A percentile compares a stretch with the other conserved stretches of the same genome.
These are phyloP conservation scores for Zygoascus sp. DNA, from an alignment of 1,139 yeast genomes.

Conservation along the genomic window DNA sequence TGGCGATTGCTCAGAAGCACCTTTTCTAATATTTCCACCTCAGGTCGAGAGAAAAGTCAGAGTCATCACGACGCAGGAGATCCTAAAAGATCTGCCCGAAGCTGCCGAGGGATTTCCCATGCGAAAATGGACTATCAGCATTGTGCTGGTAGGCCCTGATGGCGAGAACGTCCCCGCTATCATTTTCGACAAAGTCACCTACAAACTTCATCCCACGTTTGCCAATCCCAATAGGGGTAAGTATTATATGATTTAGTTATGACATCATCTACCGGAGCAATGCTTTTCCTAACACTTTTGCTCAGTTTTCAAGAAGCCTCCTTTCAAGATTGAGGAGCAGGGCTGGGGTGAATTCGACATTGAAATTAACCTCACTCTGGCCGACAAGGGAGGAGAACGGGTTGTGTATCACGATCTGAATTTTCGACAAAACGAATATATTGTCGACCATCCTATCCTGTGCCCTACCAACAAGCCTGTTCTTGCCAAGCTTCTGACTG, in stretches of 20 bases:
- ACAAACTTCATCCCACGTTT: slow-evolving; percentile 92
- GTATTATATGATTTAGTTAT: slow-evolving; percentile 8
- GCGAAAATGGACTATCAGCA: slow-evolving; percentile 86
- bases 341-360: slow-evolving; percentile 99
- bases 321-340: slow-evolving; percentile 86
- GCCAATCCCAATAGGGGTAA: slow-evolving; percentile 69
- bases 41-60: slow-evolving; percentile 78
- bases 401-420: slow-evolving; percentile 85
- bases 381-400: slow-evolving; percentile 86
- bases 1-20: slow-evolving; percentile 1
- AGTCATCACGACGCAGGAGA: slow-evolving; percentile 80
- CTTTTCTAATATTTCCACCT: not conserved
- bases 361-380: slow-evolving; percentile 68
- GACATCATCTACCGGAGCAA: not conserved
- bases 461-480: slow-evolving; percentile 76
- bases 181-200: slow-evolving; percentile 87
- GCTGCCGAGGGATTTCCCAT: slow-evolving; percentile 91
- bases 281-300: slow-evolving; percentile 6
- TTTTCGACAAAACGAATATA: slow-evolving; percentile 71
- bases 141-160: slow-evolving; percentile 67
- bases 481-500: slow-evolving; percentile 66
- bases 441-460: slow-evolving; percentile 68
- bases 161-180: slow-evolving; percentile 85
- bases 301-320: slow-evolving; percentile 63
- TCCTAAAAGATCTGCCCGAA: slow-evolving; percentile 79